Evolutionary conservation across 2,329 filamentous ascomycete species (phyloP).

Genomic region (Fusarium albosuccineum): DNA sequence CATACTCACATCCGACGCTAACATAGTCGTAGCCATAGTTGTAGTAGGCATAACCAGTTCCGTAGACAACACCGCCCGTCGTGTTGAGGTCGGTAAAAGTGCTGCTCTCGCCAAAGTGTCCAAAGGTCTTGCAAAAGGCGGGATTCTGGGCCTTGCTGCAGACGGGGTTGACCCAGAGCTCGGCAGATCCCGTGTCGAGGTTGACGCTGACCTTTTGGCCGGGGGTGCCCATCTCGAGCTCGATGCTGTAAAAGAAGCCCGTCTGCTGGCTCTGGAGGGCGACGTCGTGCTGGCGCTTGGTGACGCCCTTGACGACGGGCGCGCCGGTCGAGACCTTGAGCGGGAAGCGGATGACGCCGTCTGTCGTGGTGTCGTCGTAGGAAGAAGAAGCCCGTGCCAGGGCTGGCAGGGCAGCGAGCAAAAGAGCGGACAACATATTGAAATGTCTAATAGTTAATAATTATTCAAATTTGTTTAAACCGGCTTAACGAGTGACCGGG

Average conservation of each 20-base stretch:
- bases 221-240: conserved; percentile 55
- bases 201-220: conserved; percentile 54
- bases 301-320: conserved; percentile 44
- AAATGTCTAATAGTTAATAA: not conserved
- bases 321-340: conserved; percentile 47
- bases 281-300: conserved; percentile 48
- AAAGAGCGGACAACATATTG: conserved; percentile 49
- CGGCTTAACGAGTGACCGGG: conserved; percentile 47
- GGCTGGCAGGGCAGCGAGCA: conserved; percentile 48
- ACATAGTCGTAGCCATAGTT: conserved; percentile 53
- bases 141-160: conserved; percentile 51
- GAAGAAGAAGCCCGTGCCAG: conserved; percentile 36
- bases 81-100: conserved; percentile 47
- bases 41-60: conserved; percentile 50
- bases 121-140: conserved; percentile 46
- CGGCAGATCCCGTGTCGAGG: conserved; percentile 57
- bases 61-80: conserved; percentile 48
- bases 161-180: conserved; percentile 59
- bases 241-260: conserved; percentile 56
- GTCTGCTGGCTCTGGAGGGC: conserved; percentile 43
- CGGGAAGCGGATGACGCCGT: conserved; percentile 49
- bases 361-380: conserved; percentile 39
- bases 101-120: conserved; percentile 49
- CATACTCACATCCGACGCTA: conserved; percentile 50
- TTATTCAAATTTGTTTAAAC: not conserved